Evolutionary conservation across 192 early-diverging fungal genomes (phyloP), one percentile per base, ranked within the genome.

Genomic region (Rhizoclosmatium sp.): DNA sequence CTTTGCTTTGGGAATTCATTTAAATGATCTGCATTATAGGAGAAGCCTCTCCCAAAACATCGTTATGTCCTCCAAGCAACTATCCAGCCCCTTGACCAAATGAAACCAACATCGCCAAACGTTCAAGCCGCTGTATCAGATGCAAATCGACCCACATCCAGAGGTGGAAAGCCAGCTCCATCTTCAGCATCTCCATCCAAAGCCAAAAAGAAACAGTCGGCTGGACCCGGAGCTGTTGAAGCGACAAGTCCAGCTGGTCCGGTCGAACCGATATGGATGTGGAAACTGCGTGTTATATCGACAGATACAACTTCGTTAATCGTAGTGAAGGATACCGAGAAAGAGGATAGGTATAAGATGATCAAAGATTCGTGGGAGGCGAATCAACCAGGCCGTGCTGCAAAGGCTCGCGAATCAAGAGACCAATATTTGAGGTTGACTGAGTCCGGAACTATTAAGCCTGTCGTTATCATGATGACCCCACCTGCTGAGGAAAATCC

Each of bases 301-400:
- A 84, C 85, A 2, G 90, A 91, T 46, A 42, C 80, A 7, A 81
- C 84, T 2, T 79, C 80, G 0, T 58, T 91, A 14, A 45, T 69
- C 0, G 87, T 91, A 14, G 70, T 85, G 2, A 88, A 86, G 61
- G 90, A 91, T 69, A 90, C 88, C 0, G 90, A 91, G 71, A 89
- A 90, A 49, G 90, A 91, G 72, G 90, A 91, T 68, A 80, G 87
- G 46, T 85, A 88, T 49, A 74, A 80, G 44, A 80, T 82, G 19
- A 86, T 91, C 40, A 91, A 91, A 74, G 90, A 91, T 47, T 58
- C 72, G 12, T 91, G 90, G 90, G 90, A 91, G 72, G 58, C 77
- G 4, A 64, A 80, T 3, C 82, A 87, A 46, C 84, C 83, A 4
- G 90, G 90, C 1, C 77, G 90, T 7, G 69, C 86, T 5, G 67